Percentiles rank a stretch among this genome's conserved stretches.
These are phyloP conservation scores for Balansia obtecta DNA, from an alignment of 2,329 filamentous ascomycete genomes.

Conservation along the genomic window DNA sequence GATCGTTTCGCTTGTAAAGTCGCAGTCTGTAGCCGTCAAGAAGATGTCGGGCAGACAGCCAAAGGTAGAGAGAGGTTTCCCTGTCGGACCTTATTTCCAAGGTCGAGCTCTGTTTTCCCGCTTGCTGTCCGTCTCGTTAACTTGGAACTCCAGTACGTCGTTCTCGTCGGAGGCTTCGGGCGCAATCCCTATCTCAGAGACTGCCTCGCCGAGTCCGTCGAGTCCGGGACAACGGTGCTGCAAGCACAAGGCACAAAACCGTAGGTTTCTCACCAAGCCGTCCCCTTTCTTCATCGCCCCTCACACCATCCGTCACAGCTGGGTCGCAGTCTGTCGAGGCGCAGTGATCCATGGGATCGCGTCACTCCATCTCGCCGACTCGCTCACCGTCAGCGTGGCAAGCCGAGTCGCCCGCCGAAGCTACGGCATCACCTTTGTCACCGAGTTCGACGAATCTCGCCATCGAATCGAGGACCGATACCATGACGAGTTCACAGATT, in stretches of 20 bases:
- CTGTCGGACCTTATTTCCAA: too few species aligned
- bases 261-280: slow-evolving; percentile 15
- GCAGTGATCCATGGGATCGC: slow-evolving; percentile 17
- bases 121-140: background rate
- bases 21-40: slow-evolving; percentile 13
- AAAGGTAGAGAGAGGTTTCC: slow-evolving; percentile 13
- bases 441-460: background rate
- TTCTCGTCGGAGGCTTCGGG: slow-evolving; percentile 28
- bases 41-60: slow-evolving; percentile 9
- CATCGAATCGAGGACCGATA: slow-evolving; percentile 7
- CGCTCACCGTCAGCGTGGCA: slow-evolving; percentile 9
- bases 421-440: slow-evolving; percentile 9
- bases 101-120: too few species aligned
- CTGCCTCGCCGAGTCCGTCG: slow-evolving; percentile 4
- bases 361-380: background rate
- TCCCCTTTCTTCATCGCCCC: background rate
- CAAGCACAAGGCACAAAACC: slow-evolving; percentile 19
- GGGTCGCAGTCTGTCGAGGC: slow-evolving; percentile 23
- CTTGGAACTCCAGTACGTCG: slow-evolving; percentile 17
- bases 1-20: slow-evolving; percentile 12
- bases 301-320: slow-evolving; percentile 11
- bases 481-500: background rate
- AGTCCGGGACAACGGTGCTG: slow-evolving; percentile 12
- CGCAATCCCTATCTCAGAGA: slow-evolving; percentile 17
- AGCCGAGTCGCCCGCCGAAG: slow-evolving; percentile 16